These are phyloP conservation scores for Fusarium citri DNA, from an alignment of 2,329 filamentous ascomycete genomes.

Conservation along the genomic window DNA sequence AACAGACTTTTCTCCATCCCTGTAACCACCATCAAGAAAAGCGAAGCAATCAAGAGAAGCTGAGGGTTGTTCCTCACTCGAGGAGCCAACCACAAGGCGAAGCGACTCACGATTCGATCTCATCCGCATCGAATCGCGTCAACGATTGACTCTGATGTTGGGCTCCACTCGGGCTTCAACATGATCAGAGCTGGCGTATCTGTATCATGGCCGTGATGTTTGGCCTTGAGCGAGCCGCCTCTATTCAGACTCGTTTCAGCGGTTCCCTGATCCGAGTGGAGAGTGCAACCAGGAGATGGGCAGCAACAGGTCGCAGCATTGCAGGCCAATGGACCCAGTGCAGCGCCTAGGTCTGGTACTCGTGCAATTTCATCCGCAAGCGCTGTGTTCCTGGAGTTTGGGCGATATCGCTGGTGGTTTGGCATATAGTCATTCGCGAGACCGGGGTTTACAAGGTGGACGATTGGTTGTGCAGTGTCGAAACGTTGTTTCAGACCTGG, in stretches of 20 bases:
- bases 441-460: constrained; percentile 36
- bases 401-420: constrained; percentile 27
- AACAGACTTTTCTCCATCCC: constrained; percentile 15
- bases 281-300: constrained; percentile 3
- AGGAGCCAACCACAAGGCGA: constrained; percentile 24
- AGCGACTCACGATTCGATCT: constrained; percentile 27
- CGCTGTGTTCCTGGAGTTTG: constrained; percentile 27
- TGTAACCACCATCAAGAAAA: constrained; percentile 20
- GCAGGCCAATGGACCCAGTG: constrained; percentile 36
- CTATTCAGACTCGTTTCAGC: constrained; percentile 32
- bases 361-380: constrained; percentile 36
- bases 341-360: constrained; percentile 40
- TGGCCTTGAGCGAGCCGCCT: constrained; percentile 35
- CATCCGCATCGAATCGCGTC: constrained; percentile 28
- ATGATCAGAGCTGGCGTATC: constrained; percentile 38
- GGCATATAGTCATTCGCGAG: constrained; percentile 35
- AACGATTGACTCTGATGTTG: constrained; percentile 9
- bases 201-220: constrained; percentile 45
- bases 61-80: constrained; percentile 15
- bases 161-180: constrained; percentile 29
- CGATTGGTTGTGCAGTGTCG: constrained; percentile 41
- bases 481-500: constrained; percentile 44
- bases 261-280: constrained; percentile 26
- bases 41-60: constrained; percentile 21
- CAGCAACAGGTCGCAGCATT: constrained; percentile 34